Conservation (phyloP, 2,329 filamentous ascomycete species). For the Colletotrichum chrysophilum region DNA sequence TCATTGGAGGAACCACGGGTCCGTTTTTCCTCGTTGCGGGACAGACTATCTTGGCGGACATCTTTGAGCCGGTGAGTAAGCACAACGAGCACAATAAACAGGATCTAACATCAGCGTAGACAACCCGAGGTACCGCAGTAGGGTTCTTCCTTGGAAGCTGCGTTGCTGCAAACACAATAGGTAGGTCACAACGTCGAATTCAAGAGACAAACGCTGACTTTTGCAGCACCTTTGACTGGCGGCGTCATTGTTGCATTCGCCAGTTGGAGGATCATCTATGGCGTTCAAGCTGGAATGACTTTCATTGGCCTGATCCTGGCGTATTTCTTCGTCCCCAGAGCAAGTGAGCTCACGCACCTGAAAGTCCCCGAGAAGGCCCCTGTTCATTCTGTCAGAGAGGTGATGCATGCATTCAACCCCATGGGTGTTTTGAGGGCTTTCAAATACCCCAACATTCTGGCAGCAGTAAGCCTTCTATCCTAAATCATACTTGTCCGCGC, state of each 20-base stretch:
- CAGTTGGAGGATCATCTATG: conserved; percentile 75
- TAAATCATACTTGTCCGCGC: accelerated
- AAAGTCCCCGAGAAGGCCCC: conserved; percentile 55
- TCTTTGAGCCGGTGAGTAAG: conserved; percentile 18
- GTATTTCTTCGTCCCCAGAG: conserved; percentile 70
- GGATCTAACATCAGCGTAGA: not conserved
- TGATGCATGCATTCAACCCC: conserved; percentile 64
- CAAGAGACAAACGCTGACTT: not conserved
- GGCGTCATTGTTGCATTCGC: conserved; percentile 73
- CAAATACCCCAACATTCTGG: conserved; percentile 66
- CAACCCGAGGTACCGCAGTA: conserved; percentile 17
- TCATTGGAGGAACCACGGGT: conserved; percentile 19
- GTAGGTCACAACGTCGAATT: not conserved
- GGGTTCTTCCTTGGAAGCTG: conserved; percentile 23
- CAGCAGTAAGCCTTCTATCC: conserved; percentile 49
- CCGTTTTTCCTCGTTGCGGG: conserved; percentile 20
- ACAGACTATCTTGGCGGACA: conserved; percentile 20
- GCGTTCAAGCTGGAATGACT: conserved; percentile 69
- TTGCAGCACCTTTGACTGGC: conserved; percentile 35
- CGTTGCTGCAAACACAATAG: conserved; percentile 19
- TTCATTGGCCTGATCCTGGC: conserved; percentile 59
- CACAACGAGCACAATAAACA: accelerated
- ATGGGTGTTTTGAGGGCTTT: conserved; percentile 69
- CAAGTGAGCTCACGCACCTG: conserved; percentile 60
- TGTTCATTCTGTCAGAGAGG: conserved; percentile 5